Conservation (phyloP, 257 asterid species). For the Jasminum sambac region DNA sequence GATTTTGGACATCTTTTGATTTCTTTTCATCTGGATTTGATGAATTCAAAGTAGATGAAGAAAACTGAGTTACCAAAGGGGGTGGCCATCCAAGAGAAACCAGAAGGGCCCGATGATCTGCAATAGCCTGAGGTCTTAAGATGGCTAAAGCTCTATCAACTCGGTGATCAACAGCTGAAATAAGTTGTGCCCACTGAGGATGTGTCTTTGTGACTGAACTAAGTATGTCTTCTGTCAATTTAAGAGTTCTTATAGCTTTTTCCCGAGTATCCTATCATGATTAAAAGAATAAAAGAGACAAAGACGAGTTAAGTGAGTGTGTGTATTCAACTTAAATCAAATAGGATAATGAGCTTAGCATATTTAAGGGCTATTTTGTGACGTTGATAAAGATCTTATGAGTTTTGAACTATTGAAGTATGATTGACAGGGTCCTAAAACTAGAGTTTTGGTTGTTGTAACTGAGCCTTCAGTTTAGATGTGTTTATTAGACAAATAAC, state of each 20-base stretch:
- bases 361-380: not conserved
- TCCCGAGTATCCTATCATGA: slow-evolving; percentile 60
- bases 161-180: slow-evolving; percentile 94
- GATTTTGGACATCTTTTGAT: slow-evolving; percentile 59
- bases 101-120: slow-evolving; percentile 90
- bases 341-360: not conserved
- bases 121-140: slow-evolving; percentile 94
- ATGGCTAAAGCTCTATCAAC: slow-evolving; percentile 91
- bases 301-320: not conserved
- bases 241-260: slow-evolving; percentile 61
- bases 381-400: not conserved
- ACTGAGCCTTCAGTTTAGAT: slow-evolving; percentile 3
- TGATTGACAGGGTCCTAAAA: slow-evolving; percentile 11
- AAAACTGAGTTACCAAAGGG: slow-evolving; percentile 62
- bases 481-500: slow-evolving; percentile 14
- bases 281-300: slow-evolving; percentile 18
- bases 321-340: not conserved
- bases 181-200: slow-evolving; percentile 86
- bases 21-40: slow-evolving; percentile 45
- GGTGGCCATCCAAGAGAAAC: slow-evolving; percentile 99
- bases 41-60: slow-evolving; percentile 60
- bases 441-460: not conserved
- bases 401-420: slow-evolving; percentile 3
- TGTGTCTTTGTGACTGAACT: slow-evolving; percentile 57
- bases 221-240: slow-evolving; percentile 65